Conservation (phyloP, 2,329 filamentous ascomycete genomes). For the Immersiporthe knoxdaviesiana region DNA sequence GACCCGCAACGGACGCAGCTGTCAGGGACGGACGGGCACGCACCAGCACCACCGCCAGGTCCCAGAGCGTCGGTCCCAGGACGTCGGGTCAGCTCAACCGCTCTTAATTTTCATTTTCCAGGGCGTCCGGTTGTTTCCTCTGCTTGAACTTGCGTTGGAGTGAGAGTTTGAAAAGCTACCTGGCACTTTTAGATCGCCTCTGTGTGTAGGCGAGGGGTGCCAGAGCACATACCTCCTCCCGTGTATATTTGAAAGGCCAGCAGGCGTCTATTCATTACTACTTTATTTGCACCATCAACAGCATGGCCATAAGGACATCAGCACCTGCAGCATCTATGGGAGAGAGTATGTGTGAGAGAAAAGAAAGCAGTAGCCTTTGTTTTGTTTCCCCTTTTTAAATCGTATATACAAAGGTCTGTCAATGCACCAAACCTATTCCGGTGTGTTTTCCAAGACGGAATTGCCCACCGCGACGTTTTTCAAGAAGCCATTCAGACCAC, state of each 20-base stretch:
- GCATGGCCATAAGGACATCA: not conserved
- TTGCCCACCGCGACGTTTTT: not conserved
- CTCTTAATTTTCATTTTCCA: not conserved
- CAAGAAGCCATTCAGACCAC: not conserved
- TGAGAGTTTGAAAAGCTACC: not conserved
- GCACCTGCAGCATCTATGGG: not conserved
- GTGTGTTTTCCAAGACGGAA: not conserved
- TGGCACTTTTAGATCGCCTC: not conserved
- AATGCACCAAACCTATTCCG: not conserved
- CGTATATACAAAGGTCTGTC: constrained; percentile 7
- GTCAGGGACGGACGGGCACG: not conserved
- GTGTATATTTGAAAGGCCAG: no score
- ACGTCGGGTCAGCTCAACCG: not conserved
- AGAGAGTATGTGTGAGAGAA: not conserved
- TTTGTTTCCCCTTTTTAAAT: not conserved
- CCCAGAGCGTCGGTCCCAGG: constrained; percentile 3
- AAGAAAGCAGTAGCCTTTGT: not conserved
- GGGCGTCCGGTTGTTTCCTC: not conserved
- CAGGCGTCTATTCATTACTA: no score
- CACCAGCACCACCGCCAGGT: not conserved
- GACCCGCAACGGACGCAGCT: not conserved
- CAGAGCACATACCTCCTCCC: not conserved
- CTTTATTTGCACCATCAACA: not conserved
- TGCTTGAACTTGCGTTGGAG: not conserved
- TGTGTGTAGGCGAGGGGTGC: not conserved